A percentile compares a stretch with the other conserved stretches of the same genome.
Evolutionary conservation across 2,329 filamentous ascomycete species (phyloP).

Genomic region (Paramyrothecium roridum): DNA sequence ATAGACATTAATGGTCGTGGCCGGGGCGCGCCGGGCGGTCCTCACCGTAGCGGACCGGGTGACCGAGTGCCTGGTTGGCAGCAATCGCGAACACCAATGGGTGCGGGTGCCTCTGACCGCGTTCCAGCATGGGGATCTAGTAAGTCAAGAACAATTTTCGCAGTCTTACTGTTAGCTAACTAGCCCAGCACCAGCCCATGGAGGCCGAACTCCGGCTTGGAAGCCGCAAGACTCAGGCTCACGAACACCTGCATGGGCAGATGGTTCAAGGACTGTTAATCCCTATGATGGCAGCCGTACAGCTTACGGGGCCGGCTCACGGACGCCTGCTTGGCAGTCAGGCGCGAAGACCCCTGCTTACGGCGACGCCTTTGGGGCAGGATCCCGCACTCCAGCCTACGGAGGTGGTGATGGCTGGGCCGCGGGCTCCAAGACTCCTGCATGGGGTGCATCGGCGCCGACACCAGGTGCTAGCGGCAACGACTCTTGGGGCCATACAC

Average conservation of each 20-base stretch:
- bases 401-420: constrained; percentile 58
- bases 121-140: constrained; percentile 76
- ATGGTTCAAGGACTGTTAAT: constrained; percentile 65
- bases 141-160: constrained; percentile 39
- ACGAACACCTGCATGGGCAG: constrained; percentile 69
- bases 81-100: constrained; percentile 66
- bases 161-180: constrained; percentile 17
- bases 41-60: constrained; percentile 38
- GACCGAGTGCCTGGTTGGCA: constrained; percentile 55
- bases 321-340: constrained; percentile 76
- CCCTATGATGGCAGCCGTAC: constrained; percentile 73
- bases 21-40: constrained; percentile 42
- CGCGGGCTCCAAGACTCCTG: constrained; percentile 73
- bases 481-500: constrained; percentile 60
- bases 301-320: constrained; percentile 70
- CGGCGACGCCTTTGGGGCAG: constrained; percentile 60
- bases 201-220: constrained; percentile 63
- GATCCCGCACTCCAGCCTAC: constrained; percentile 68
- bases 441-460: constrained; percentile 59
- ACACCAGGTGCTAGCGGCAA: constrained; percentile 56
- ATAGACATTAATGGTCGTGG: constrained; percentile 64
- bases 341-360: constrained; percentile 67
- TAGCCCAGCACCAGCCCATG: constrained; percentile 49
- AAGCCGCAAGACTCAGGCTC: constrained; percentile 51
- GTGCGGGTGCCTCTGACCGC: constrained; percentile 56